A percentile compares a stretch with the other conserved stretches of the same genome.
Conservation (phyloP, 1,284 basidiomycete species). For the Trichosporon faecale region DNA sequence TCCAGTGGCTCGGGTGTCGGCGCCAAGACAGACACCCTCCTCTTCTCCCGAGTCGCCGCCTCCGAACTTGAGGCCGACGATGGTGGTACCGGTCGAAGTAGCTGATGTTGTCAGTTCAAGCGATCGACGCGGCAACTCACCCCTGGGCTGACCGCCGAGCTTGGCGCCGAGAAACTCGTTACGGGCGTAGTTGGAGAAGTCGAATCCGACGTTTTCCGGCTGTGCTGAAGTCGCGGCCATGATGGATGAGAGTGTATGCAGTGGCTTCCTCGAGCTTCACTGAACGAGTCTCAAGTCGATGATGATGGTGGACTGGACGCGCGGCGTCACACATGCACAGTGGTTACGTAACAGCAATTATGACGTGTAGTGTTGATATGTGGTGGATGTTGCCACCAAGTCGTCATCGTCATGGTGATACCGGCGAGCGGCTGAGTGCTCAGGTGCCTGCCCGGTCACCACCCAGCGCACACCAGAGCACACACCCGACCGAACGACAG, state of each 20-base stretch:
- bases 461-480: neutral
- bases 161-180: constrained; percentile 67
- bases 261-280: neutral
- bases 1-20: constrained; percentile 93
- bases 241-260: constrained; percentile 15
- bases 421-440: neutral
- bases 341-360: constrained; percentile 3
- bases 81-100: constrained; percentile 94
- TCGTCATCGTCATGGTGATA: constrained; percentile 6
- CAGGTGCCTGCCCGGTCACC: constrained; percentile 4
- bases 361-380: neutral
- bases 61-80: constrained; percentile 83
- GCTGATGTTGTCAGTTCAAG: constrained; percentile 57
- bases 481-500: neutral
- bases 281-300: neutral
- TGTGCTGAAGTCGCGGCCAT: constrained; percentile 36
- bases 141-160: constrained; percentile 54
- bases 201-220: constrained; percentile 58
- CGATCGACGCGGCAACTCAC: constrained; percentile 22
- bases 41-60: constrained; percentile 57
- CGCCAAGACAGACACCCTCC: constrained; percentile 91
- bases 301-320: constrained; percentile 14
- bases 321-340: constrained; percentile 17
- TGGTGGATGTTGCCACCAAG: neutral
- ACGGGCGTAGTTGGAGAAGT: constrained; percentile 69